Conservation (phyloP, 2,329 filamentous ascomycete species). For the Stachybotrys chartarum region DNA sequence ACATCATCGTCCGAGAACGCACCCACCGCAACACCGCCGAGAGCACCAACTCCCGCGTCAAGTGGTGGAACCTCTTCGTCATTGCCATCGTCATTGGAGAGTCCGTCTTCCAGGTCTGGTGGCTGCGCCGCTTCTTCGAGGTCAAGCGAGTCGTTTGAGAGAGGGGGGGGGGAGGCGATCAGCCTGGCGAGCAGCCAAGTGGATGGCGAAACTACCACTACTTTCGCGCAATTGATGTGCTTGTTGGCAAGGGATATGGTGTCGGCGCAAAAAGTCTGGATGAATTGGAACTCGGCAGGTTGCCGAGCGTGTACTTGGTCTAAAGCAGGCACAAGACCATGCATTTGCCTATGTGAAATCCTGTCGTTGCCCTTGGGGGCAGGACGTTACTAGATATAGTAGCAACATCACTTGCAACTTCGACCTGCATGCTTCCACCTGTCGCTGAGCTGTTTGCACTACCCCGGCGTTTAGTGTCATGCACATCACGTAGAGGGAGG, state of each 20-base stretch:
- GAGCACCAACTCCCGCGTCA: conserved; percentile 94
- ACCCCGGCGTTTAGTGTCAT: too few species aligned
- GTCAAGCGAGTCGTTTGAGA: conserved; percentile 60
- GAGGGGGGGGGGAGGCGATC: background rate
- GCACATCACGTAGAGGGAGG: too few species aligned
- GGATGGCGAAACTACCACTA: background rate
- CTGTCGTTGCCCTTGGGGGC: too few species aligned
- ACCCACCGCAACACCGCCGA: conserved; percentile 98
- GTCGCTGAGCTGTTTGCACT: too few species aligned
- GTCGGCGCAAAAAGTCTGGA: background rate
- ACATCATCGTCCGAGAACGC: conserved; percentile 91
- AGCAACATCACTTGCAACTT: too few species aligned
- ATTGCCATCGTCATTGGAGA: conserved; percentile 81
- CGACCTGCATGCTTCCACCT: too few species aligned
- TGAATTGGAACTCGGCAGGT: background rate
- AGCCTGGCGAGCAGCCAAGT: background rate
- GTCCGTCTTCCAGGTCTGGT: conserved; percentile 98
- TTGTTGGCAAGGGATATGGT: background rate
- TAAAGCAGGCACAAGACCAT: background rate
- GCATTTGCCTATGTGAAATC: too few species aligned
- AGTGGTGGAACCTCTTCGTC: conserved; percentile 99
- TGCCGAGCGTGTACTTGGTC: background rate
- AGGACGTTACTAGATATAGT: too few species aligned
- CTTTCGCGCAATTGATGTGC: background rate
- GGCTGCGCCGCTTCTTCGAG: conserved; percentile 98